Percentiles rank a stretch among this genome's conserved stretches.
Conservation (phyloP, 2,329 filamentous ascomycete species). For the Gnomoniopsis smithogilvyi region DNA sequence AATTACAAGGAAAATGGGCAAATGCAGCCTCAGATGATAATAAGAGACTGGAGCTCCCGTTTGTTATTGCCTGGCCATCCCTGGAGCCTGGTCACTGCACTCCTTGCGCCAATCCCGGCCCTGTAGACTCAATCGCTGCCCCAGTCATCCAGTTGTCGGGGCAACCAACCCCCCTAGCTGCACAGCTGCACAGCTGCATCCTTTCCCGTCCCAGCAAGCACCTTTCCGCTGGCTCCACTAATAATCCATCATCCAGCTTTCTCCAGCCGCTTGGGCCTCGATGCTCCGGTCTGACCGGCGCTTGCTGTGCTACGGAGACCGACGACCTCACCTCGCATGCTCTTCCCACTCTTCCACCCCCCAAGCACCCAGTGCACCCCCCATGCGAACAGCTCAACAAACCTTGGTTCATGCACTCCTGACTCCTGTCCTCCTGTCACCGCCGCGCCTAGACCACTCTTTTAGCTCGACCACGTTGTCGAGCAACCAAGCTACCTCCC, state of each 20-base stretch:
- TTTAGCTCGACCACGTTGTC: background rate
- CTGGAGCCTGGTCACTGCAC: background rate
- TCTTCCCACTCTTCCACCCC: too few relatives aligned
- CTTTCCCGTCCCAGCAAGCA: background rate
- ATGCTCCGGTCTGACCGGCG: background rate
- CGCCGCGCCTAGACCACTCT: background rate
- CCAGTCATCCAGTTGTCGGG: conserved; percentile 1
- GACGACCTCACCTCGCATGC: background rate
- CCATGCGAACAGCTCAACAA: background rate
- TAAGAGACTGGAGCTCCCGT: conserved; percentile 2
- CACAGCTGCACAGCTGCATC: background rate
- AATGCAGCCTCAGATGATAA: background rate
- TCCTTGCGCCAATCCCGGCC: background rate
- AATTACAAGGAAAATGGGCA: too few relatives aligned
- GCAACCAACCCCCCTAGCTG: background rate
- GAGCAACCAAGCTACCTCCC: background rate
- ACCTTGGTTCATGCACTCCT: background rate
- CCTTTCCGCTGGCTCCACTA: background rate
- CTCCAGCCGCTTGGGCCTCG: background rate
- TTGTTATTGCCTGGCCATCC: conserved; percentile 13
- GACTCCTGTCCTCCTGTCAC: background rate
- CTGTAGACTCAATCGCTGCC: conserved; percentile 9
- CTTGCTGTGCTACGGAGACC: background rate
- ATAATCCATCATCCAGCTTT: background rate
- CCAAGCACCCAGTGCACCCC: too few relatives aligned